phyloP scores from a whole-genome alignment of 805 yeast species.

The Saccharomycopsis capsularis region DNA sequence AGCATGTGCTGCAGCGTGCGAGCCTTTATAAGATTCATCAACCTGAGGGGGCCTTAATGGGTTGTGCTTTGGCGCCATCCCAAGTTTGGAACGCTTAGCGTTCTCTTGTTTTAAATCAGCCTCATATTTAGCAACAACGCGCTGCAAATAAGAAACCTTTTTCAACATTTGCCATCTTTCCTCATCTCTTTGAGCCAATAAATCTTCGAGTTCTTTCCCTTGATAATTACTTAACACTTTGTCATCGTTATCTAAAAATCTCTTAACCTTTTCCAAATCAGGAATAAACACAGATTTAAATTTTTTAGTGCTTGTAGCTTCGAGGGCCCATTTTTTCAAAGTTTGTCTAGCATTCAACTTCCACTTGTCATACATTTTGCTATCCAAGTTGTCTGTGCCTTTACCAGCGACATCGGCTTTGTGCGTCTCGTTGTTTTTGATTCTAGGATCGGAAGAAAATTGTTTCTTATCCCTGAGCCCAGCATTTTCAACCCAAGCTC shows the following conservation, averaged over 20 bases:
- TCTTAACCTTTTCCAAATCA: conserved; percentile 46
- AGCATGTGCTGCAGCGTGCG: not conserved
- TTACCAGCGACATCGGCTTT: conserved; percentile 67
- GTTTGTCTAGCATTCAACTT: conserved; percentile 49
- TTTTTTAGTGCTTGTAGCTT: conserved; percentile 31
- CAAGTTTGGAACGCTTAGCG: conserved; percentile 10
- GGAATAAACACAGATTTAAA: conserved; percentile 41
- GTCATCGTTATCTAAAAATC: conserved; percentile 43
- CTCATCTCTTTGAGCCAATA: conserved; percentile 37
- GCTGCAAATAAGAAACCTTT: conserved; percentile 61
- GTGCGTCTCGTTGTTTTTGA: conserved; percentile 60
- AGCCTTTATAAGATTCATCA: not conserved
- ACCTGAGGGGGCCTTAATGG: not conserved
- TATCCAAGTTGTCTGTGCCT: conserved; percentile 60
- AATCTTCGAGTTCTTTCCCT: conserved; percentile 27
- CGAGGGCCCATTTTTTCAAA: conserved; percentile 48
- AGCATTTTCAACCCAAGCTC: conserved; percentile 80
- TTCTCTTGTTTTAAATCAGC: conserved; percentile 29
- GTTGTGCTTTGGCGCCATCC: conserved; percentile 2
- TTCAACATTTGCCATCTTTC: conserved; percentile 70
- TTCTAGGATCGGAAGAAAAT: conserved; percentile 74
- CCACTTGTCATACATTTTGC: conserved; percentile 38
- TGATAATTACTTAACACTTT: conserved; percentile 28
- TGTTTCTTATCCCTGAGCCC: conserved; percentile 83
- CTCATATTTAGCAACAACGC: conserved; percentile 47